Percentiles rank a stretch among this genome's conserved stretches.
Conservation (phyloP, 441 rosid genomes). For the Macaranga tanarius region DNA sequence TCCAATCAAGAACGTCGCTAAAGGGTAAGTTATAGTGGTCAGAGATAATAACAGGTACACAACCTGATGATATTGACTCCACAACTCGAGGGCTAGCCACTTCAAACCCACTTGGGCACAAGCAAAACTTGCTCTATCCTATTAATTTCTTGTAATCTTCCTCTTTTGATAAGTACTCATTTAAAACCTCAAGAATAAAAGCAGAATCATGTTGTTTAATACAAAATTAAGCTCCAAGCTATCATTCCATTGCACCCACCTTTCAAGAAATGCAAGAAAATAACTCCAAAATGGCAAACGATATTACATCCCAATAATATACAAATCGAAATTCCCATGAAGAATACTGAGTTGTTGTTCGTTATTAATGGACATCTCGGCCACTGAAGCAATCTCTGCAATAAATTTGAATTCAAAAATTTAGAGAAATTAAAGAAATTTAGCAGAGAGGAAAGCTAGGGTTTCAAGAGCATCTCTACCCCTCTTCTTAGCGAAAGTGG, state of each 20-base stretch:
- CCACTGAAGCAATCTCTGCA: no score
- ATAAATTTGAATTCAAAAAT: no score
- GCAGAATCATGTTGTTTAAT: constrained; percentile 50
- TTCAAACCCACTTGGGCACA: constrained; percentile 40
- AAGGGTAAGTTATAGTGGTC: constrained; percentile 45
- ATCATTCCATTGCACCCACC: constrained; percentile 91
- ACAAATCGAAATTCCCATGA: no score
- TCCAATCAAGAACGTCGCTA: constrained; percentile 50
- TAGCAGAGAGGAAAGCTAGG: constrained; percentile 43
- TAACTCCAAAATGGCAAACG: constrained; percentile 70
- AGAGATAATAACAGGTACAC: constrained; percentile 47
- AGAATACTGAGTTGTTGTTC: no score
- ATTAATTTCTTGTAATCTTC: constrained; percentile 43
- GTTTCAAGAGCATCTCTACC: constrained; percentile 64
- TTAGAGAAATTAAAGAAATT: no score
- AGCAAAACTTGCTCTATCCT: constrained; percentile 30
- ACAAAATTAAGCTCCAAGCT: constrained; percentile 74
- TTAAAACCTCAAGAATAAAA: constrained; percentile 65
- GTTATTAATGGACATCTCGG: no score
- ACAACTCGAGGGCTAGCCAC: constrained; percentile 48
- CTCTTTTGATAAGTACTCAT: constrained; percentile 53
- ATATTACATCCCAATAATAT: constrained; percentile 65
- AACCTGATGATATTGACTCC: constrained; percentile 35
- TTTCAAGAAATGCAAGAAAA: constrained; percentile 59
- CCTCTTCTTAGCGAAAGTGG: constrained; percentile 50